Percentiles rank a stretch among this genome's conserved stretches.
Conservation (phyloP, 306 rosid genomes). For the Cucumis hystrix region DNA sequence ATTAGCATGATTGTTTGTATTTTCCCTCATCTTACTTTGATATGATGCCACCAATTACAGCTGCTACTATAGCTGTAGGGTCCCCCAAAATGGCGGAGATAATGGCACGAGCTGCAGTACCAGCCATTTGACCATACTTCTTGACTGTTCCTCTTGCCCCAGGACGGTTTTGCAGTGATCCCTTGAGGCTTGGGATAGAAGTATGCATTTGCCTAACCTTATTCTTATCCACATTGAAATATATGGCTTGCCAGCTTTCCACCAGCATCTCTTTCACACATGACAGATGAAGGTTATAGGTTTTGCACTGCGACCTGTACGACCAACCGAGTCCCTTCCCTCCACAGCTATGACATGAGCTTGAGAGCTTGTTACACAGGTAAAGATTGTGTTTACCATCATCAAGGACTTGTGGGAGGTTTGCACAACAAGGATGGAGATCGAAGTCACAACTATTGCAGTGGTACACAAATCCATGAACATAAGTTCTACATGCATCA, state of each 20-base stretch:
- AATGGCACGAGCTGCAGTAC: slow-evolving; percentile 27
- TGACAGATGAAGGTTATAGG: slow-evolving; percentile 35
- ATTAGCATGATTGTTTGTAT: background rate
- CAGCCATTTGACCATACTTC: slow-evolving; percentile 38
- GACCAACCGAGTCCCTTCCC: slow-evolving; percentile 38
- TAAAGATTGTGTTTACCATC: slow-evolving; percentile 29
- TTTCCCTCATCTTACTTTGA: slow-evolving; percentile 1
- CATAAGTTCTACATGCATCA: slow-evolving; percentile 31
- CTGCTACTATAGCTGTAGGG: slow-evolving; percentile 34
- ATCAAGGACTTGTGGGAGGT: slow-evolving; percentile 36
- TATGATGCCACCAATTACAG: slow-evolving; percentile 29
- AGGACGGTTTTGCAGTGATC: slow-evolving; percentile 20
- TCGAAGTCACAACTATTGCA: slow-evolving; percentile 39
- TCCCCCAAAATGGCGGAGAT: slow-evolving; percentile 42
- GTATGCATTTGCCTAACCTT: slow-evolving; percentile 34
- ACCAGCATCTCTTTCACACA: slow-evolving; percentile 43
- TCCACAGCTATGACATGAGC: slow-evolving; percentile 33
- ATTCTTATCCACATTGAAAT: slow-evolving; percentile 34
- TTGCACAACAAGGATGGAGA: slow-evolving; percentile 48
- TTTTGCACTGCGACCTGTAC: slow-evolving; percentile 30
- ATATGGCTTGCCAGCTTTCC: slow-evolving; percentile 43
- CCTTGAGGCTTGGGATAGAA: slow-evolving; percentile 33
- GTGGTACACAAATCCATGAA: slow-evolving; percentile 35
- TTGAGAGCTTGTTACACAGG: slow-evolving; percentile 25
- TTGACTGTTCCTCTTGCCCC: slow-evolving; percentile 12